Evolutionary conservation across 768 basidiomycete species (phyloP).

Genomic region (Chlorophyllum brunneum): DNA sequence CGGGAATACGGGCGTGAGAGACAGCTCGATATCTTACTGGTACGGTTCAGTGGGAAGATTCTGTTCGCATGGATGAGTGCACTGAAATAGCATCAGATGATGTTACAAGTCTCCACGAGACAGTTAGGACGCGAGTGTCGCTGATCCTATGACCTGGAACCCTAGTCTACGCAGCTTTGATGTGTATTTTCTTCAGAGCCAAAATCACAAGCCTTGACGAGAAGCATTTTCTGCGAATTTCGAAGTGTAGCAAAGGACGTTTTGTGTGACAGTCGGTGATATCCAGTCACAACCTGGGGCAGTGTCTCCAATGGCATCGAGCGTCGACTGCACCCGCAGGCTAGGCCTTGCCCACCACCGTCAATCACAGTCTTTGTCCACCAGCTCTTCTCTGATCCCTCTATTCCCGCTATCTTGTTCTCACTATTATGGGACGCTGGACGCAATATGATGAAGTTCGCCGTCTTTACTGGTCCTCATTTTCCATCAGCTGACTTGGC

Average conservation of each 20-base stretch:
- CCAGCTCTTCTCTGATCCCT: no score
- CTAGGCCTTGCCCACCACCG: background rate
- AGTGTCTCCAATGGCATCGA: background rate
- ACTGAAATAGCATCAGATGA: background rate
- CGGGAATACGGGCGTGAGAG: background rate
- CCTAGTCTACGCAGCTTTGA: background rate
- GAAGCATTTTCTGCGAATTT: conserved; percentile 8
- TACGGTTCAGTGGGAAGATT: background rate
- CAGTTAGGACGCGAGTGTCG: background rate
- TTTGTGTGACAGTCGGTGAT: background rate
- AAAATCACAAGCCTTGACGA: conserved; percentile 11
- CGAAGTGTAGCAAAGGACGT: background rate
- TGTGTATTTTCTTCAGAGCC: background rate
- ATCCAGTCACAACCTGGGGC: conserved; percentile 1
- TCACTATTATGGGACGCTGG: conserved; percentile 42
- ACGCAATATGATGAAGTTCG: conserved; percentile 44
- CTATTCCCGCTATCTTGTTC: no score
- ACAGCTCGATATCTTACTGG: background rate
- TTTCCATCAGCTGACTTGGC: conserved; percentile 8
- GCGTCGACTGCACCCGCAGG: background rate
- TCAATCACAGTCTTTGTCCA: background rate
- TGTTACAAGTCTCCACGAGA: background rate
- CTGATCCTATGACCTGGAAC: conserved; percentile 4
- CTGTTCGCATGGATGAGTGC: background rate
- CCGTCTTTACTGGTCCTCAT: background rate